Evolutionary conservation across 805 yeast genomes (phyloP), one percentile per base, ranked within the genome.

Genomic region (Myxozyma udenii): DNA sequence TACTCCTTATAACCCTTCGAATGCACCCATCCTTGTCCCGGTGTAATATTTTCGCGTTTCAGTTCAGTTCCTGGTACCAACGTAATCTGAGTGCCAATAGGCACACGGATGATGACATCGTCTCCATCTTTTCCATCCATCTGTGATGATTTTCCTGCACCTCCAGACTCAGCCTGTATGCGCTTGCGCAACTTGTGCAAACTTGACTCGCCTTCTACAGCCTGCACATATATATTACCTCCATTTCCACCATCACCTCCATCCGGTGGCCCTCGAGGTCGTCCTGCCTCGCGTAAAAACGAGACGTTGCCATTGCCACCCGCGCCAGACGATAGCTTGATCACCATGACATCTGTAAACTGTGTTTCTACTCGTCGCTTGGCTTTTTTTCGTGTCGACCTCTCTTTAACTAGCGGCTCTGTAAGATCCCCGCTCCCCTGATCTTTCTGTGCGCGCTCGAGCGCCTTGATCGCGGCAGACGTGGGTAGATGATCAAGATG

Each of bases 171-270:
- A 0, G 97, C 96, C 16, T 72, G 72, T 67, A 89, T 88, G 14
- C 77, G 76, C 33, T 84, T 77, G 54, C 78, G 78, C 25, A 91
- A 62, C 53, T 81, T 80, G 61, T 87, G 88, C 52, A 93, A 68
- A 3, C 93, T 83, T 33, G 81, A 78, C 39, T 86, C 62, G 21
- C 85, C 86, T 44, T 79, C 79, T 1, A 83, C 81, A 2, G 95
- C 96, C 64, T 84, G 87, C 1, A 93, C 79, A 65, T 84, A 91
- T 2, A 93, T 77, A 47, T 83, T 76, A 2, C 98, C 98, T 21
- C 98, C 98, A 55, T 75, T 72, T 3, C 98, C 98, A 26, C 98
- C 98, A 70, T 93, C 97, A 7, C 98, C 98, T n/a, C 98, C 98
- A 68, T 90, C 95, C 0, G 98, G 95, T 0, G 98, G 98, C 0